Percentiles rank a stretch among this genome's conserved stretches.
Evolutionary conservation across 1,139 yeast species (phyloP).

Genomic region (Martiniozyma asiatica): DNA sequence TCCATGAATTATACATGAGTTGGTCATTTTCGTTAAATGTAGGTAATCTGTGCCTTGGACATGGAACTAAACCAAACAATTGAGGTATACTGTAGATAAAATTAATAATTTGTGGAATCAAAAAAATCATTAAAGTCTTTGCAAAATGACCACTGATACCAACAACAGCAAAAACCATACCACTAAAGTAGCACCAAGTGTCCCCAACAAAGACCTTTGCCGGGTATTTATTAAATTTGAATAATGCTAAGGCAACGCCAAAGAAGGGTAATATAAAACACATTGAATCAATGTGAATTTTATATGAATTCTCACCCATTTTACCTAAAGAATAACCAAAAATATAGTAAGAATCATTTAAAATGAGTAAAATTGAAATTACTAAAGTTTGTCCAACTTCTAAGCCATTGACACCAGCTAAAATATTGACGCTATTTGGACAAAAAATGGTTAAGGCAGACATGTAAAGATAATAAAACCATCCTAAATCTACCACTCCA

Average conservation of each 20-base stretch:
- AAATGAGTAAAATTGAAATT: constrained; percentile 53
- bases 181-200: constrained; percentile 94
- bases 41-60: constrained; percentile 94
- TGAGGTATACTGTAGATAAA: constrained; percentile 87
- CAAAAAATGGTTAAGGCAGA: constrained; percentile 83
- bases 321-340: constrained; percentile 33
- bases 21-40: constrained; percentile 57
- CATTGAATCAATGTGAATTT: constrained; percentile 73
- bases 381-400: constrained; percentile 93
- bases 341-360: constrained; percentile 51
- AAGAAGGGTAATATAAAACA: constrained; percentile 74
- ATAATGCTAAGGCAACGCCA: constrained; percentile 71
- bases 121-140: constrained; percentile 74
- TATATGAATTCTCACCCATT: constrained; percentile 39
- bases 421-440: constrained; percentile 91
- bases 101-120: constrained; percentile 83
- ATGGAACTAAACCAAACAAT: constrained; percentile 70
- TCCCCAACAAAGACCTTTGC: constrained; percentile 94
- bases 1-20: constrained; percentile 63
- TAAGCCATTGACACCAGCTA: constrained; percentile 92
- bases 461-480: constrained; percentile 78
- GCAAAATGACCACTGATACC: constrained; percentile 95
- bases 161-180: constrained; percentile 96
- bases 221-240: constrained; percentile 81
- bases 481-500: constrained; percentile 61